phyloP scores from a whole-genome alignment of 78 protist genomes.

The Tieghemostelium lacteum region DNA sequence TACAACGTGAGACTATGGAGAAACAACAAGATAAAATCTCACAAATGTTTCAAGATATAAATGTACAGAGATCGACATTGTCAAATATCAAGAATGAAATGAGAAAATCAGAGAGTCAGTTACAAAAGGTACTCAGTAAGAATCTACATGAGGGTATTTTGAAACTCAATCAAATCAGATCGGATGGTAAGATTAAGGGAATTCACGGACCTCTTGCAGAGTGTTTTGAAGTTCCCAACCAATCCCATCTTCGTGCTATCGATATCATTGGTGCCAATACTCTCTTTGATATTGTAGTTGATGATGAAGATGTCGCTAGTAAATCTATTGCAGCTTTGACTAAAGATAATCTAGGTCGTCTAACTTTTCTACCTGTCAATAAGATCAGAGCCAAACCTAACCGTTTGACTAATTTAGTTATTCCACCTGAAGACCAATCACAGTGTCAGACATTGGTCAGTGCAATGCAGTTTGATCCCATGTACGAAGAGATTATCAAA shows the following conservation, averaged over 20 bases:
- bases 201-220: constrained; percentile 96
- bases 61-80: neutral
- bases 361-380: constrained; percentile 96
- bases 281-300: constrained; percentile 97
- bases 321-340: constrained; percentile 64
- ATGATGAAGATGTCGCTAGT: constrained; percentile 85
- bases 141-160: constrained; percentile 31
- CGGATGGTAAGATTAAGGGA: constrained; percentile 71
- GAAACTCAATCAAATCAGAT: constrained; percentile 17
- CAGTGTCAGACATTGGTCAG: neutral
- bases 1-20: constrained; percentile 7
- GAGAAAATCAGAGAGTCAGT: constrained; percentile 28
- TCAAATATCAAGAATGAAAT: neutral
- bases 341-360: constrained; percentile 85
- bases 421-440: constrained; percentile 18
- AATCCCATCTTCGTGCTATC: constrained; percentile 82
- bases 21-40: constrained; percentile 1
- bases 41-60: neutral
- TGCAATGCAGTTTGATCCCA: constrained; percentile 18
- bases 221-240: constrained; percentile 82
- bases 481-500: constrained; percentile 36
- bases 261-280: constrained; percentile 92
- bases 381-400: neutral
- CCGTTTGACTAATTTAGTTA: neutral
- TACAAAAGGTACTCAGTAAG: constrained; percentile 14